phyloP scores from a whole-genome alignment of 2,329 filamentous ascomycete species.

The Tolypocladium sp. region DNA sequence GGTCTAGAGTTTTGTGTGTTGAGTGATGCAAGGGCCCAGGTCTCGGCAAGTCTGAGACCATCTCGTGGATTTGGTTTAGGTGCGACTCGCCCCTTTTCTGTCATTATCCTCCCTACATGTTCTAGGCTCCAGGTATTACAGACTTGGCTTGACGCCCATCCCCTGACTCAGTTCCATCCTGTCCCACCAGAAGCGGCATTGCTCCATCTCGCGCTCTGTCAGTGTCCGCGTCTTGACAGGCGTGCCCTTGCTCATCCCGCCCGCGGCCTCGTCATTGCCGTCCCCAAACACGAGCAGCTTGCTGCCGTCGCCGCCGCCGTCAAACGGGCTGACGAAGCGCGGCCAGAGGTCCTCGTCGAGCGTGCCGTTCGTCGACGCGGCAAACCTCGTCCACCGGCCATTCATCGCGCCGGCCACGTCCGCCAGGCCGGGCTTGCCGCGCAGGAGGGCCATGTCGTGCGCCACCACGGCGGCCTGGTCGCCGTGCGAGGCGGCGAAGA shows the following conservation, averaged over 20 bases:
- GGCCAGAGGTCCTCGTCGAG: conserved; percentile 26
- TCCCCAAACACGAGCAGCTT: conserved; percentile 46
- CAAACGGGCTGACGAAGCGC: conserved; percentile 31
- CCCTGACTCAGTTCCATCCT: conserved; percentile 27
- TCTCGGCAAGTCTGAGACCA: not conserved
- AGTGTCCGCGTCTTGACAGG: conserved; percentile 31
- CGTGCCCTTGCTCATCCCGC: conserved; percentile 27
- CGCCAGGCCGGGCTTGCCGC: conserved; percentile 24
- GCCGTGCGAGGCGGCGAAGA: conserved; percentile 35
- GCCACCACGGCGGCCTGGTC: conserved; percentile 34
- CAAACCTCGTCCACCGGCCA: conserved; percentile 27
- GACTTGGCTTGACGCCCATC: conserved; percentile 4
- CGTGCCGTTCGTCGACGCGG: conserved; percentile 17
- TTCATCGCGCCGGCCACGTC: conserved; percentile 32
- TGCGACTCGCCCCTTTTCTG: not conserved
- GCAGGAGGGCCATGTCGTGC: conserved; percentile 29
- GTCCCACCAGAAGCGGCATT: conserved; percentile 54
- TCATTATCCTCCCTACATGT: not conserved
- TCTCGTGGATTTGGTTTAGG: not conserved
- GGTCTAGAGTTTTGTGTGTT: not conserved
- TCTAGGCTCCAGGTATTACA: not conserved
- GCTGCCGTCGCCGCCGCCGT: conserved; percentile 1
- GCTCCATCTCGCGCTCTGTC: conserved; percentile 33
- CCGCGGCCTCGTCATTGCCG: conserved; percentile 46
- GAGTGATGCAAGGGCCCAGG: not conserved